Conservation (phyloP, 208 protist species). For the Trypanosoma mega region DNA sequence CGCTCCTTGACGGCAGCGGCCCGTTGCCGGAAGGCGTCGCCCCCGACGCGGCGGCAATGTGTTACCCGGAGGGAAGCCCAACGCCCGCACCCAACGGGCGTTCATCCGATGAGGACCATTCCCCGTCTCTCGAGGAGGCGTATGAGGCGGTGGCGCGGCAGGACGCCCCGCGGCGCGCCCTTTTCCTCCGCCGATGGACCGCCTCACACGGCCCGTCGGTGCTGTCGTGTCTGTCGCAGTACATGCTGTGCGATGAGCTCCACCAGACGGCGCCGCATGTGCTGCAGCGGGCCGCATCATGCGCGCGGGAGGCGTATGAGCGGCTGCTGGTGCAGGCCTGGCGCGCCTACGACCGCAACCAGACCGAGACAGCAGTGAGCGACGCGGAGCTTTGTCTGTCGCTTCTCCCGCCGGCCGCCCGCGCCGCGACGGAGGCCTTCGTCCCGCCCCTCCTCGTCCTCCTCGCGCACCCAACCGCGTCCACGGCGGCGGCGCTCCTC, state of each 20-base stretch:
- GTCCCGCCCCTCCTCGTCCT: background rate
- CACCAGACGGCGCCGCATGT: background rate
- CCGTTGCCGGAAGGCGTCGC: too few relatives aligned
- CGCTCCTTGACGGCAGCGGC: background rate
- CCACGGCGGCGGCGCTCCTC: too few relatives aligned
- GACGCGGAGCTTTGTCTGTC: conserved; percentile 6
- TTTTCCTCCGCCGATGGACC: background rate
- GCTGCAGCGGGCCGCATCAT: background rate
- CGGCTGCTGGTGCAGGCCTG: background rate
- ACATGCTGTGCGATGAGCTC: conserved; percentile 12
- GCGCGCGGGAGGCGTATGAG: background rate
- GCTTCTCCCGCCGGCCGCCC: background rate
- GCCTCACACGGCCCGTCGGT: background rate
- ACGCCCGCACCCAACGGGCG: too few relatives aligned
- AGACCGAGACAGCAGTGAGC: background rate
- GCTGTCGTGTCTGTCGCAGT: background rate
- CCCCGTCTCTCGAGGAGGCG: background rate
- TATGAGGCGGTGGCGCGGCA: background rate
- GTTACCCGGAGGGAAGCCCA: too few relatives aligned
- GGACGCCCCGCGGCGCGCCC: background rate
- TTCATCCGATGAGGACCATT: background rate
- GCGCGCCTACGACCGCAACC: background rate
- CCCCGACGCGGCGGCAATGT: too few relatives aligned
- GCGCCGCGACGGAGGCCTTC: background rate
- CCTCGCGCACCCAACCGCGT: too few relatives aligned